phyloP scores from a whole-genome alignment of 2,329 filamentous ascomycete species.

The Trichoderma sp. region DNA sequence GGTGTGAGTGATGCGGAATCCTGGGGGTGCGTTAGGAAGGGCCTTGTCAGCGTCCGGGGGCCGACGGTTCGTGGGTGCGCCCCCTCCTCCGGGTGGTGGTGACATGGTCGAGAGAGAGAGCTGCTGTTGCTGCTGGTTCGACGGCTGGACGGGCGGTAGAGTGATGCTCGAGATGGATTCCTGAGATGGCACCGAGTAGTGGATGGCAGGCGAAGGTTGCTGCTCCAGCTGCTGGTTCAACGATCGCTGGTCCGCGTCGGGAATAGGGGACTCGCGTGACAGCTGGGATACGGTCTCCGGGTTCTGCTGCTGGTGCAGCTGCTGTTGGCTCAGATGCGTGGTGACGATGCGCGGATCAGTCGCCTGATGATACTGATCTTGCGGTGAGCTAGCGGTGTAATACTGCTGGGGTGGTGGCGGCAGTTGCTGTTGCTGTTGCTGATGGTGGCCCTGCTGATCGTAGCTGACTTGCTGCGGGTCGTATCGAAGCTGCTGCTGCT shows the following conservation, averaged over 20 bases:
- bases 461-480: conserved; percentile 43
- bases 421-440: conserved; percentile 32
- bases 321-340: conserved; percentile 40
- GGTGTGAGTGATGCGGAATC: conserved; percentile 57
- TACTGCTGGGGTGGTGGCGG: conserved; percentile 32
- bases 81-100: conserved; percentile 45
- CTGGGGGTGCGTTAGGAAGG: conserved; percentile 53
- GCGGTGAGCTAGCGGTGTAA: conserved; percentile 29
- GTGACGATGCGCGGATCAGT: conserved; percentile 42
- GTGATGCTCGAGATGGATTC: conserved; percentile 40
- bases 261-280: conserved; percentile 61
- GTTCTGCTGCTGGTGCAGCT: conserved; percentile 46
- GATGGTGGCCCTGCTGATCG: conserved; percentile 40
- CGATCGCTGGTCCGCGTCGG: conserved; percentile 51
- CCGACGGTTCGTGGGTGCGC: conserved; percentile 49
- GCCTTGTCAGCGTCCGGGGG: conserved; percentile 54
- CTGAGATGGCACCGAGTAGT: conserved; percentile 42
- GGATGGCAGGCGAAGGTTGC: conserved; percentile 49
- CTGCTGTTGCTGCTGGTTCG: conserved; percentile 32
- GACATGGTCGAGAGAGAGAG: conserved; percentile 48
- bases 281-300: conserved; percentile 64
- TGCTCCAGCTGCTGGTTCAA: conserved; percentile 46
- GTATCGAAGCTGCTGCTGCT: conserved; percentile 35
- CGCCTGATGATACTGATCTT: conserved; percentile 41
- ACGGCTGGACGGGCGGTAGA: conserved; percentile 37